phyloP scores from a whole-genome alignment of 2,329 filamentous ascomycete genomes.

The Scleromitrula shiraiana region DNA sequence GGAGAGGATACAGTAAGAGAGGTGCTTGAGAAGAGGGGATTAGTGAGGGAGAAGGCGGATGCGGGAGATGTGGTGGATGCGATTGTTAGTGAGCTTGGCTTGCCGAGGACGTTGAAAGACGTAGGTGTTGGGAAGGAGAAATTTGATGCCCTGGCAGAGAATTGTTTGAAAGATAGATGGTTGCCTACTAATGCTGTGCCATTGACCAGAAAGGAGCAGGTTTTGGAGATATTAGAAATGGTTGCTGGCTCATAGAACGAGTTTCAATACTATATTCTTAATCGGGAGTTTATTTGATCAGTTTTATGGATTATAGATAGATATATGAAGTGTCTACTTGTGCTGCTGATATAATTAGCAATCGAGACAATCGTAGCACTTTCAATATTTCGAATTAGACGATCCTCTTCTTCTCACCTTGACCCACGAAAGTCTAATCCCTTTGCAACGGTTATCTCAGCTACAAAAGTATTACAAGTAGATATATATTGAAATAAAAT shows the following conservation, averaged over 20 bases:
- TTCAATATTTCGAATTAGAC: no score
- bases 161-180: conserved; percentile 43
- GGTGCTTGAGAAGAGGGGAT: conserved; percentile 14
- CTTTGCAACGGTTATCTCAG: no score
- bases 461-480: no score
- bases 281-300: no score
- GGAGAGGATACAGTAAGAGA: conserved; percentile 13
- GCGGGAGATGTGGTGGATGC: conserved; percentile 44
- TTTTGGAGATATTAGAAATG: conserved; percentile 40
- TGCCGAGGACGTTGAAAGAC: conserved; percentile 46
- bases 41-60: conserved; percentile 29
- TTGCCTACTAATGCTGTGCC: conserved; percentile 43
- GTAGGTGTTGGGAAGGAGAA: conserved; percentile 42
- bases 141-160: conserved; percentile 39
- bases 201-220: conserved; percentile 38
- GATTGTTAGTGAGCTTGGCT: conserved; percentile 42
- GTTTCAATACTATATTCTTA: no score
- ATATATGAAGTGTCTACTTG: no score
- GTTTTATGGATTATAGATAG: no score
- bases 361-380: no score
- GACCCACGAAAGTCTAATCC: no score
- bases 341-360: no score
- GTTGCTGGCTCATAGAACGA: conserved; percentile 3
- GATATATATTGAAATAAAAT: no score
- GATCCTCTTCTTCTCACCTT: no score